Conservation (phyloP, 139 green algal genomes). For the Chlorella sp. region DNA sequence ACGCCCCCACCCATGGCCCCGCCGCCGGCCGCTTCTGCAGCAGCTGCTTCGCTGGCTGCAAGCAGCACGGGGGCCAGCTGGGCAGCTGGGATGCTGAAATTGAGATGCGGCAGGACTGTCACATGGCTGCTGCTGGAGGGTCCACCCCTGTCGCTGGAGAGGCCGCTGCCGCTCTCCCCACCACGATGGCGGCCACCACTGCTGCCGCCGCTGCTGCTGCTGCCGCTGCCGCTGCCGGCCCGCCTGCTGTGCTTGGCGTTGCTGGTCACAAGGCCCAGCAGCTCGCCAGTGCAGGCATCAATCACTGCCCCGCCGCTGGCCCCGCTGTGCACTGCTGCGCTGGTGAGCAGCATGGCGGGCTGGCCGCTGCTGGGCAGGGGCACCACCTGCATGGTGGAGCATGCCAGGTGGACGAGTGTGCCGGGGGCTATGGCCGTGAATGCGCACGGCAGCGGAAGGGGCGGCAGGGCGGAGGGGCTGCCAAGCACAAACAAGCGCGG, state of each 20-base stretch:
- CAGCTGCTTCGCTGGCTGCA: not conserved
- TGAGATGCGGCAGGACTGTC: conserved; percentile 63
- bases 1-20: not conserved
- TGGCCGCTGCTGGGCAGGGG: not conserved
- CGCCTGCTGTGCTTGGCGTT: conserved; percentile 20
- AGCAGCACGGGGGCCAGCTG: conserved; percentile 55
- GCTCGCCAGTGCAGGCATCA: conserved; percentile 33
- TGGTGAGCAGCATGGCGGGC: conserved; percentile 70
- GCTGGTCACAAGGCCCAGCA: conserved; percentile 76
- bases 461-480: not conserved
- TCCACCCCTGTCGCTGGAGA: too few species aligned
- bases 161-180: too few species aligned
- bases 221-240: too few species aligned
- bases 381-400: conserved; percentile 23
- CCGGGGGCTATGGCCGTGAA: too few species aligned
- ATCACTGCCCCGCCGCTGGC: conserved; percentile 77
- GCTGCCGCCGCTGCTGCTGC: conserved; percentile 21
- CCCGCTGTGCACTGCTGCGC: conserved; percentile 71
- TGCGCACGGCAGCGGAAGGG: not conserved
- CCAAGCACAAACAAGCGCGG: not conserved
- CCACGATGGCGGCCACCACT: not conserved
- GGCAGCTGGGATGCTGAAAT: conserved; percentile 65
- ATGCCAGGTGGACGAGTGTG: too few species aligned
- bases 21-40: not conserved
- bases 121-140: too few species aligned